Conservation (phyloP, 768 basidiomycete species). For the Candolleomyces eurysporus region DNA sequence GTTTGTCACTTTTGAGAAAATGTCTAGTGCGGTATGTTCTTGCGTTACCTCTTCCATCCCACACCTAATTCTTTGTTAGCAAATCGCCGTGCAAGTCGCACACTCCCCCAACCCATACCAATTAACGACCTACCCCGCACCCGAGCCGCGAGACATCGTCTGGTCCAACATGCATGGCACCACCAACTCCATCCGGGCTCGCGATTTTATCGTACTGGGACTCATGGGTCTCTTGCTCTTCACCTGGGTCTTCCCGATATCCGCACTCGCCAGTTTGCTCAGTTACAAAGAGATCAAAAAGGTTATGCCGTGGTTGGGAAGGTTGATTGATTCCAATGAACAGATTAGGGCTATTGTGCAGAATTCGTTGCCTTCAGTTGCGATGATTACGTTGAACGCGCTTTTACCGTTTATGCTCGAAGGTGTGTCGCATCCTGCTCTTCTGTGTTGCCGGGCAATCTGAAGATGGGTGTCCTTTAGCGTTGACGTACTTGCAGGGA, state of each 20-base stretch:
- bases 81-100: conserved; percentile 86
- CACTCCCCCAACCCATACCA: conserved; percentile 69
- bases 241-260: conserved; percentile 92
- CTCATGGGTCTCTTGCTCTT: conserved; percentile 76
- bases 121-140: conserved; percentile 72
- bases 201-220: conserved; percentile 69
- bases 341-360: conserved; percentile 86
- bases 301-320: conserved; percentile 81
- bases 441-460: no score
- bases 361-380: conserved; percentile 90
- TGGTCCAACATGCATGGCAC: conserved; percentile 89
- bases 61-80: conserved; percentile 38
- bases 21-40: conserved; percentile 79
- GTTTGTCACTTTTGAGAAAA: conserved; percentile 96
- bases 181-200: conserved; percentile 50
- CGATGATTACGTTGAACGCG: conserved; percentile 88
- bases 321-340: conserved; percentile 79
- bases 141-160: conserved; percentile 93
- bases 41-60: neutral
- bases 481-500: conserved; percentile 87
- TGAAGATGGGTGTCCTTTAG: conserved; percentile 20
- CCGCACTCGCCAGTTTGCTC: conserved; percentile 80
- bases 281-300: conserved; percentile 95
- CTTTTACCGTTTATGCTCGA: conserved; percentile 86
- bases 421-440: conserved; percentile 40